Conservation (phyloP, 164 flowering plant genomes). For the Vitis vinifera region ASM3070453v1 NC_081808.1:6582001-6582500, state of each 20-base stretch:
- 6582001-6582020: too few relatives aligned
- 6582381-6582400: slow-evolving; percentile 92
- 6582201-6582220: slow-evolving; percentile 28
- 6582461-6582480: slow-evolving; percentile 89
- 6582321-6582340: slow-evolving; percentile 90
- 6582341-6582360: slow-evolving; percentile 94
- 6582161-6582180: background rate
- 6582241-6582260: slow-evolving; percentile 96
- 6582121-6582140: too few relatives aligned
- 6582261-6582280: slow-evolving; percentile 77
- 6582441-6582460: slow-evolving; percentile 53
- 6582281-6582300: slow-evolving; percentile 71
- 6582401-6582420: slow-evolving; percentile 83
- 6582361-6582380: slow-evolving; percentile 80
- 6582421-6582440: slow-evolving; percentile 65
- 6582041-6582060: too few relatives aligned
- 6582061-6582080: too few relatives aligned
- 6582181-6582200: slow-evolving; percentile 27
- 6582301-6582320: slow-evolving; percentile 91
- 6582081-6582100: too few relatives aligned
- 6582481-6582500: slow-evolving; percentile 81
- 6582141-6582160: too few relatives aligned
- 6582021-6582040: too few relatives aligned
- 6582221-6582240: slow-evolving; percentile 71
- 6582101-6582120: too few relatives aligned